phyloP scores from a whole-genome alignment of 768 basidiomycete genomes.

The Suillus placidus region DNA sequence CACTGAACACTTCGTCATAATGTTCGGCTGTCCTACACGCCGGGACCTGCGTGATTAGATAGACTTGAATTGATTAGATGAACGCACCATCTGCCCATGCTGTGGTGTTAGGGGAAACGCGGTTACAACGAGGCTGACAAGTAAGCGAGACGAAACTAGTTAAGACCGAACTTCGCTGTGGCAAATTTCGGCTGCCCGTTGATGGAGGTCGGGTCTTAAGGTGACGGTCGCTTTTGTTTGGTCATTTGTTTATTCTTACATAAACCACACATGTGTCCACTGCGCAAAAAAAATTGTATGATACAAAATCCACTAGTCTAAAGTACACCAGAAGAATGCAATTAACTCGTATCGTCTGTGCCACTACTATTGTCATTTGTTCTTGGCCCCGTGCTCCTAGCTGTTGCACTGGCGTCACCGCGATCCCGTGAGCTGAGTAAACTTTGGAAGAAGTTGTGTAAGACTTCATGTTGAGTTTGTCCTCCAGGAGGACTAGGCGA shows the following conservation, averaged over 20 bases:
- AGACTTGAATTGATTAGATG: conserved; percentile 11
- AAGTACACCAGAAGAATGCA: background rate
- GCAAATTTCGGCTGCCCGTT: conserved; percentile 13
- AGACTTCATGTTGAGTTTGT: conserved; percentile 79
- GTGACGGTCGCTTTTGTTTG: conserved; percentile 16
- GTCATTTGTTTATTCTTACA: conserved; percentile 17
- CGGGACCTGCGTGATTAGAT: background rate
- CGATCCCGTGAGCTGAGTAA: conserved; percentile 73
- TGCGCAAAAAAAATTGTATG: background rate
- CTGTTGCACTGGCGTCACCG: conserved; percentile 35
- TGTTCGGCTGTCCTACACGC: conserved; percentile 66
- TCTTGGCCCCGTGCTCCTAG: conserved; percentile 31
- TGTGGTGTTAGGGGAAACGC: conserved; percentile 14
- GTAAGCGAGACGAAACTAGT: conserved; percentile 14
- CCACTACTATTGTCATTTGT: conserved; percentile 39
- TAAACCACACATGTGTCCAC: conserved; percentile 10
- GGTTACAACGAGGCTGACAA: conserved; percentile 31
- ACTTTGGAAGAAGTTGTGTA: conserved; percentile 89
- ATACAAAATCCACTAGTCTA: conserved; percentile 8
- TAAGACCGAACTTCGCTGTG: conserved; percentile 8
- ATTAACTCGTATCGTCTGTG: conserved; percentile 41
- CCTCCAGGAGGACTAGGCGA: conserved; percentile 51
- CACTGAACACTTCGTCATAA: conserved; percentile 70
- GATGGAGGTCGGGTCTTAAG: conserved; percentile 17
- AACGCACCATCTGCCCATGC: conserved; percentile 73